Evolutionary conservation across 2,329 filamentous ascomycete genomes (phyloP).

Genomic region (Fusarium longipes): DNA sequence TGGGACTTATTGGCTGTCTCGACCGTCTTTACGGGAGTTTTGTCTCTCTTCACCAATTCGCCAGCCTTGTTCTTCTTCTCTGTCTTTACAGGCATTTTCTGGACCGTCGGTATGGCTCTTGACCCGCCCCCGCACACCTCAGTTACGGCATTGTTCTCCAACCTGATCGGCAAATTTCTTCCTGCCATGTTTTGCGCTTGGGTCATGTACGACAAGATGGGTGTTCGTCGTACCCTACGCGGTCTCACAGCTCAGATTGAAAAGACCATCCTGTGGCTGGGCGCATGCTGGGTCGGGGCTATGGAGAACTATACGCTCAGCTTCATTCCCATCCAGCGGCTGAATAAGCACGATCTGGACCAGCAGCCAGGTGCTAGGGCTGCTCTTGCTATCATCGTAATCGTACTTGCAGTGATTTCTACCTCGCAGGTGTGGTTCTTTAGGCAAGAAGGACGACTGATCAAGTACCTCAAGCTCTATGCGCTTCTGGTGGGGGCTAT

Average conservation of each 20-base stretch:
- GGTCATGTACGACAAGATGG: conserved; percentile 88
- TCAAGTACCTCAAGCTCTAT: conserved; percentile 83
- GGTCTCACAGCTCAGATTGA: conserved; percentile 86
- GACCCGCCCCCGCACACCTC: conserved; percentile 80
- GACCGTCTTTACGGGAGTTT: conserved; percentile 77
- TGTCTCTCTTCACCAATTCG: conserved; percentile 85
- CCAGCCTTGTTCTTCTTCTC: conserved; percentile 86
- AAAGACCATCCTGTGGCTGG: conserved; percentile 90
- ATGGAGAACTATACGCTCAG: conserved; percentile 96
- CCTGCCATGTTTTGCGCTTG: conserved; percentile 89
- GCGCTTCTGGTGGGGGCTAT: conserved; percentile 74
- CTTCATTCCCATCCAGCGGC: conserved; percentile 89
- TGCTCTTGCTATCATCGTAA: conserved; percentile 81
- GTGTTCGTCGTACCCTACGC: conserved; percentile 75
- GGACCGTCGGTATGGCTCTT: conserved; percentile 88
- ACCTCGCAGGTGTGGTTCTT: conserved; percentile 86
- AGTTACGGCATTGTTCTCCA: conserved; percentile 78
- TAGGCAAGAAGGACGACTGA: conserved; percentile 83
- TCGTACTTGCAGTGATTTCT: conserved; percentile 74
- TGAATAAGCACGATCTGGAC: conserved; percentile 89
- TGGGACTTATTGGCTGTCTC: conserved; percentile 89
- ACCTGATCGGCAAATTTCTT: conserved; percentile 82
- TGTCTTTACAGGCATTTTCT: conserved; percentile 84
- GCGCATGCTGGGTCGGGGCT: conserved; percentile 88
- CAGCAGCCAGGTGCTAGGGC: conserved; percentile 90